phyloP scores from a whole-genome alignment of 345 rosid genomes.

The Rubroshorea leprosula region DNA sequence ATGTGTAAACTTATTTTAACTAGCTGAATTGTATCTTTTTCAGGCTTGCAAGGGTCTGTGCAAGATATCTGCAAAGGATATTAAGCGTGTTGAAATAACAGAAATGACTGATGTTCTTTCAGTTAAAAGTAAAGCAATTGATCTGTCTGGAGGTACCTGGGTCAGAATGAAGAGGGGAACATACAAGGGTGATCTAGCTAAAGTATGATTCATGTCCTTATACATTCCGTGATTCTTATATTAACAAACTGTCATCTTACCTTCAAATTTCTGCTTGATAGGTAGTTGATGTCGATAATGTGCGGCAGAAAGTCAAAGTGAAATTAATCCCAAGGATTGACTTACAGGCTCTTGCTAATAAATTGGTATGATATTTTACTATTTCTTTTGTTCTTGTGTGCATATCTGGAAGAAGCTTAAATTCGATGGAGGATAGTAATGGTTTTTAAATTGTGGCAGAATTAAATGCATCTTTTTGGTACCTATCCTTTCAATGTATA shows the following conservation, averaged over 20 bases:
- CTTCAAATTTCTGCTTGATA: constrained; percentile 16
- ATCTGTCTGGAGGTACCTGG: constrained; percentile 93
- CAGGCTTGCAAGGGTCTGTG: constrained; percentile 95
- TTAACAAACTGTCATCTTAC: constrained; percentile 5
- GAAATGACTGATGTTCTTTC: constrained; percentile 99
- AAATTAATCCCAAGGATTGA: constrained; percentile 93
- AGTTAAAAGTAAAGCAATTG: constrained; percentile 91
- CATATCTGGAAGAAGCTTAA: not conserved
- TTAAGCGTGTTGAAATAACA: constrained; percentile 84
- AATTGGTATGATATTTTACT: constrained; percentile 49
- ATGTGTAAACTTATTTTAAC: not conserved
- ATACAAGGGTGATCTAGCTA: constrained; percentile 92
- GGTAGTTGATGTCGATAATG: constrained; percentile 97
- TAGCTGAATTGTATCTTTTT: constrained; percentile 8
- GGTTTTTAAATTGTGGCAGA: no score
- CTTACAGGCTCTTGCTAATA: constrained; percentile 83
- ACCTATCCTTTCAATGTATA: not conserved
- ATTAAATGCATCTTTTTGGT: not conserved
- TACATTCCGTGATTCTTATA: not conserved
- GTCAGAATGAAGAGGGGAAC: constrained; percentile 92
- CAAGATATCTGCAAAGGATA: constrained; percentile 50
- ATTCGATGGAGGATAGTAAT: no score
- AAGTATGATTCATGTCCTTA: constrained; percentile 40
- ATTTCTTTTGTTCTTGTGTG: not conserved
- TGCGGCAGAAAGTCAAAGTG: constrained; percentile 83